Evolutionary conservation across 805 yeast species (phyloP), one percentile per base, ranked within the genome.

Genomic region (Suhomyces faveliae): DNA sequence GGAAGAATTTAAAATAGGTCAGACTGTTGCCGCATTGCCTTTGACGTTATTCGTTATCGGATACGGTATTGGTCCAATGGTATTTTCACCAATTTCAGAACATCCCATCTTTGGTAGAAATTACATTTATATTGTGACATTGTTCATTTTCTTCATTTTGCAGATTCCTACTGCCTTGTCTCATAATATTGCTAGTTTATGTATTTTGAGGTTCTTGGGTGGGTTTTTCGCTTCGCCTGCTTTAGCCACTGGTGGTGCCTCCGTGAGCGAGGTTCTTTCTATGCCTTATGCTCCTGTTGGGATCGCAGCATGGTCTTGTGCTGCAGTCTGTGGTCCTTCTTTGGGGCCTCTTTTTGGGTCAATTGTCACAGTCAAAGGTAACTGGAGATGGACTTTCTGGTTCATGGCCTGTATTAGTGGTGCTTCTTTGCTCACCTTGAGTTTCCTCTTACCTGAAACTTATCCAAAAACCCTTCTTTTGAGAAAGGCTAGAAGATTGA

Each of bases 61-160:
- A 8, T 81, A 83, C 56, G 87, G 83, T 45, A 43, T 80, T 15
- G 85, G 85, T 1, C 85, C 85, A 2, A 67, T 82, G 68, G 51
- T 80, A 2, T 77, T 80, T 45, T 76, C 84, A 0, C 87, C 87
- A 3, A 53, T 83, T 51, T 76, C 83, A 11, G 87, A 83, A 58
- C 70, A 78, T 42, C 77, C 81, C 2, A 58, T 62, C 3, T 60
- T 79, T 42, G 87, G 87, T 11, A 71, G 86, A 51, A 78, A 77
- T 46, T 65, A 72, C 24, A 71, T 79, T 35, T 82, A 80, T 51
- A 65, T 74, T 27, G 42, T 63, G 17, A 70, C 85, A 2, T 61
- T 80, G 30, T 63, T 78, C 47, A 39, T 79, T 2, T 83, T 79
- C 51, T 59, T 70, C 46, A 62, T 78, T 9, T 61, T 83, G 35